Conservation (phyloP, 371 early-diverging fungal species). For the Gilbertella persicaria region DNA sequence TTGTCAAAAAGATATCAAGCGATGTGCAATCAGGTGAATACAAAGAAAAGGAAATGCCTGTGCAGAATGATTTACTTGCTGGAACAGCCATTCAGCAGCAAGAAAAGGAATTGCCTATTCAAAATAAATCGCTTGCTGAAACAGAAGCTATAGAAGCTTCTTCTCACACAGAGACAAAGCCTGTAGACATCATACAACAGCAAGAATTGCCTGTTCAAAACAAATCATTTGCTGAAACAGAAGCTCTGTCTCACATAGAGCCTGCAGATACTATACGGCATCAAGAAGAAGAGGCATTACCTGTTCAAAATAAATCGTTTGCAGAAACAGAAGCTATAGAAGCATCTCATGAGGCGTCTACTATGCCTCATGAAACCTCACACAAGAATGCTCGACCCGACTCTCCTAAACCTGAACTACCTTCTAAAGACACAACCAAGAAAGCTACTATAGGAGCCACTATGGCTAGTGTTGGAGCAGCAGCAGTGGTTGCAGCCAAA, state of each 20-base stretch:
- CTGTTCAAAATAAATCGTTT: neutral
- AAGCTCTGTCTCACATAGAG: no score
- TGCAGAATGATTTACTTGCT: neutral
- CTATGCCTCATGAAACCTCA: neutral
- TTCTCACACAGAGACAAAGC: no score
- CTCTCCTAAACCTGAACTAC: neutral
- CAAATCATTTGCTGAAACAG: neutral
- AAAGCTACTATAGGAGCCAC: neutral
- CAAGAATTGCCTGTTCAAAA: neutral
- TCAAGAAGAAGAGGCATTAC: no score
- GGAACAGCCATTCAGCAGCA: no score
- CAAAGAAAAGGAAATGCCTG: neutral
- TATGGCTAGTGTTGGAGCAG: neutral
- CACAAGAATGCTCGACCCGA: neutral
- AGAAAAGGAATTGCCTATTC: no score
- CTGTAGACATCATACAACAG: no score
- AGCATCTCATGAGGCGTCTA: neutral
- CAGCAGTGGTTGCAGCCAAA: neutral
- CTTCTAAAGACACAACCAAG: neutral
- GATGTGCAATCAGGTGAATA: slow-evolving; percentile 8
- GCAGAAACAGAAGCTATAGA: neutral
- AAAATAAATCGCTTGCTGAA: neutral
- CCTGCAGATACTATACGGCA: no score
- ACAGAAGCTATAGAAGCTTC: neutral
- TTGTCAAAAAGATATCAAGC: slow-evolving; percentile 1